Conservation (phyloP, 2,329 filamentous ascomycete genomes). For the Trichoderma gracile region DNA sequence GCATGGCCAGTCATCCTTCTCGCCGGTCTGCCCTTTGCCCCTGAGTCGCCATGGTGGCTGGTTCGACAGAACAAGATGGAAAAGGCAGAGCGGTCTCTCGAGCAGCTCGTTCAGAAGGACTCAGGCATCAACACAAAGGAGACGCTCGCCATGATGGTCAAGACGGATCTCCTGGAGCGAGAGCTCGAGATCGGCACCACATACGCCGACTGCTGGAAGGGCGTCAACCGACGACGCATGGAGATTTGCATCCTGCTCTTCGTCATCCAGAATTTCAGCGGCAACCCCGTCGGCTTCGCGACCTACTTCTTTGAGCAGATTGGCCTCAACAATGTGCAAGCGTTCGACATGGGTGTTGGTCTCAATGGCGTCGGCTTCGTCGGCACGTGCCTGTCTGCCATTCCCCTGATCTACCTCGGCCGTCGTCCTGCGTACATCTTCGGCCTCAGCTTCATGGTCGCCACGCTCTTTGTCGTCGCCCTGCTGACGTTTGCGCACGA, state of each 20-base stretch:
- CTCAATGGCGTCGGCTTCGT: conserved; percentile 30
- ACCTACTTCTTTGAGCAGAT: conserved; percentile 30
- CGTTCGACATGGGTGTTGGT: conserved; percentile 29
- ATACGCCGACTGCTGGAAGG: conserved; percentile 48
- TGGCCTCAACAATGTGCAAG: conserved; percentile 26
- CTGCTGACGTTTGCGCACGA: conserved; percentile 34
- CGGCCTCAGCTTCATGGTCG: conserved; percentile 45
- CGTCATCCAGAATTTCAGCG: conserved; percentile 28
- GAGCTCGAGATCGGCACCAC: conserved; percentile 39
- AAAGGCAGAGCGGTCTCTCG: conserved; percentile 12
- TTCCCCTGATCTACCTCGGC: conserved; percentile 46
- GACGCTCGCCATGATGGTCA: conserved; percentile 43
- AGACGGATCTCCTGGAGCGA: conserved; percentile 45
- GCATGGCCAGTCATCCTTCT: conserved; percentile 48
- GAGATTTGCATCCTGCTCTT: conserved; percentile 44
- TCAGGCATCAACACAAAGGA: conserved; percentile 22
- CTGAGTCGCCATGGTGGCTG: conserved; percentile 37
- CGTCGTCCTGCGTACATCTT: conserved; percentile 47
- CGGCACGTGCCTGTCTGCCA: conserved; percentile 49
- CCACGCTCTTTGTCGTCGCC: conserved; percentile 44
- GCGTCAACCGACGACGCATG: conserved; percentile 49
- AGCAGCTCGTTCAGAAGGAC: conserved; percentile 17
- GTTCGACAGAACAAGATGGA: conserved; percentile 25
- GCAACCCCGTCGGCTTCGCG: conserved; percentile 28
- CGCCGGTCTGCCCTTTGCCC: conserved; percentile 44